Conservation (phyloP, 345 rosid genomes). For the Hirschfeldia incana region DNA sequence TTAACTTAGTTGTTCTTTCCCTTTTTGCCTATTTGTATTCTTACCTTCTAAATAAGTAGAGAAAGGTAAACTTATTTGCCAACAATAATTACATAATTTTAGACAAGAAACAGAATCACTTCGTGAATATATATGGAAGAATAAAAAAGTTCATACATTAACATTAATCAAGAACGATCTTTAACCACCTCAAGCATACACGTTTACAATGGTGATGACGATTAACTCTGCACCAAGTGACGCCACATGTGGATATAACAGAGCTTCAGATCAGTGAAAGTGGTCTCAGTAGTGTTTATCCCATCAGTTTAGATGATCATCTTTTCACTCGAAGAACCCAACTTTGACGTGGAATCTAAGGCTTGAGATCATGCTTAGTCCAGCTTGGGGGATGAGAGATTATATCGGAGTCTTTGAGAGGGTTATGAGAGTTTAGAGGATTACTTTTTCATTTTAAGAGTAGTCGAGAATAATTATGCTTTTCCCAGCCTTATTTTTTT, state of each 20-base stretch:
- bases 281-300: too few relatives aligned
- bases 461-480: too few relatives aligned
- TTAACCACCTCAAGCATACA: neutral
- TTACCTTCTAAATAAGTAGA: neutral
- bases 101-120: neutral
- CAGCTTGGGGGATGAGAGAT: too few relatives aligned
- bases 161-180: neutral
- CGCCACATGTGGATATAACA: too few relatives aligned
- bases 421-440: too few relatives aligned
- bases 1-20: constrained; percentile 33
- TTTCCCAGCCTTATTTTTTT: too few relatives aligned
- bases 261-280: too few relatives aligned
- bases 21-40: constrained; percentile 5
- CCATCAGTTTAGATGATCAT: constrained; percentile 72
- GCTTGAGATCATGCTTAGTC: constrained; percentile 72
- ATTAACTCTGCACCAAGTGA: too few relatives aligned
- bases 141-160: constrained; percentile 17
- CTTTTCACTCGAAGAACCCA: constrained; percentile 50
- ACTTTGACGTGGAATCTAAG: constrained; percentile 70
- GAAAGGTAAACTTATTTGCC: neutral
- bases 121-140: neutral
- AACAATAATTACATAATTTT: neutral
- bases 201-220: neutral
- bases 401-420: too few relatives aligned
- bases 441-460: too few relatives aligned